Evolutionary conservation across 1,284 basidiomycete genomes (phyloP).

Genomic region (Vanrija sp.): DNA sequence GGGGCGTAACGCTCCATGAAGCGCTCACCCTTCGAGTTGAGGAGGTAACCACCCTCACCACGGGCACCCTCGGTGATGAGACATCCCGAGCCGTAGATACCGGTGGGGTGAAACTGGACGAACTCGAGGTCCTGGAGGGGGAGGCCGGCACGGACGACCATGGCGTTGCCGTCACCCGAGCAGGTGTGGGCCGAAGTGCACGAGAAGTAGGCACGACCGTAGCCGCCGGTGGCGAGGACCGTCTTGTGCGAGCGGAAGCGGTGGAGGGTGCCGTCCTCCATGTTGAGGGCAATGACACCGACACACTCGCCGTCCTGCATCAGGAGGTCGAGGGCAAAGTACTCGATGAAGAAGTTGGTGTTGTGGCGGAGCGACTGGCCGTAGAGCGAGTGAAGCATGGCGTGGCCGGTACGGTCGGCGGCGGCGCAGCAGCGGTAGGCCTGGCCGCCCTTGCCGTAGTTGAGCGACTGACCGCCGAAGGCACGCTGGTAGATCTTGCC

Average conservation of each 20-base stretch:
- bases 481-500: slow-evolving; percentile 99
- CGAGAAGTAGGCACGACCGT: slow-evolving; percentile 97
- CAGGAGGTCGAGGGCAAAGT: slow-evolving; percentile 96
- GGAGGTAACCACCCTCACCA: slow-evolving; percentile 97
- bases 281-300: slow-evolving; percentile 97
- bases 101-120: slow-evolving; percentile 99
- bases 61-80: slow-evolving; percentile 97
- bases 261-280: slow-evolving; percentile 99
- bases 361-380: slow-evolving; percentile 98
- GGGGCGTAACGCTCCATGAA: slow-evolving; percentile 99
- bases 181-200: slow-evolving; percentile 99
- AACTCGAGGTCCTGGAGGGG: slow-evolving; percentile 98
- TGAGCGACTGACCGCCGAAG: slow-evolving; percentile 96
- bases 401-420: slow-evolving; percentile 98
- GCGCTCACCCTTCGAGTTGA: slow-evolving; percentile 98
- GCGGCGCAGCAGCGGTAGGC: slow-evolving; percentile 99
- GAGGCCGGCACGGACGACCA: slow-evolving; percentile 94
- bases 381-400: slow-evolving; percentile 96
- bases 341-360: slow-evolving; percentile 99
- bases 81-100: slow-evolving; percentile 99
- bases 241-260: slow-evolving; percentile 99
- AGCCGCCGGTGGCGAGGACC: slow-evolving; percentile 96
- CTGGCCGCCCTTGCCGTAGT: slow-evolving; percentile 97
- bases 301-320: slow-evolving; percentile 99
- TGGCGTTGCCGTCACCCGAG: slow-evolving; percentile 97